A percentile compares a stretch with the other conserved stretches of the same genome.
phyloP scores from a whole-genome alignment of 2,329 filamentous ascomycete species.

The Colletotrichum eremochloae region DNA sequence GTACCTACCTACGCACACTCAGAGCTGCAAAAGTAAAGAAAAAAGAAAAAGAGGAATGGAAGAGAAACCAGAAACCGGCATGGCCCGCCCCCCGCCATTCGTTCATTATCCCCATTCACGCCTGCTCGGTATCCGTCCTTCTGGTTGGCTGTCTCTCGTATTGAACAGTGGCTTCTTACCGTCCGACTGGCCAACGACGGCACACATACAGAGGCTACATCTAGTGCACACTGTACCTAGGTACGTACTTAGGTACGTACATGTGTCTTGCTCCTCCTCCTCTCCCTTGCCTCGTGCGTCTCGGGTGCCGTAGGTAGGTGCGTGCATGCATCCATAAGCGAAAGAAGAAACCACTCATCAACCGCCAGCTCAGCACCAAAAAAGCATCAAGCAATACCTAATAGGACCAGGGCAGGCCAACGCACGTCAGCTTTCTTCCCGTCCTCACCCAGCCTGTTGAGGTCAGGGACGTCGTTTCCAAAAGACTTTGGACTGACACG shows the following conservation, averaged over 20 bases:
- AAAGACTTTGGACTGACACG: slow-evolving; percentile 3
- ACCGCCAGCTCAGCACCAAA: slow-evolving; percentile 36
- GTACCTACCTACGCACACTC: background rate
- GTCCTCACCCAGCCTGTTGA: background rate
- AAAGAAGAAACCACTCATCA: slow-evolving; percentile 17
- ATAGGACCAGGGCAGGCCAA: slow-evolving; percentile 2
- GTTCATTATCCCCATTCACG: background rate
- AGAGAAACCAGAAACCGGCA: background rate
- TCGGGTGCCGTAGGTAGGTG: background rate
- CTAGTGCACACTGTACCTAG: too few relatives aligned
- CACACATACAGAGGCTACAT: background rate
- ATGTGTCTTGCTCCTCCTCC: slow-evolving; percentile 5
- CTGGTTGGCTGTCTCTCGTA: slow-evolving; percentile 2
- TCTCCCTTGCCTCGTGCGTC: slow-evolving; percentile 28
- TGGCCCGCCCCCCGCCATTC: slow-evolving; percentile 30
- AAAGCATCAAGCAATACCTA: slow-evolving; percentile 13
- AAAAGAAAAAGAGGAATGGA: slow-evolving; percentile 1
- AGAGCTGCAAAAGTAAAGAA: background rate
- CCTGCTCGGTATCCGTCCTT: background rate
- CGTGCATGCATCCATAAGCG: slow-evolving; percentile 19
- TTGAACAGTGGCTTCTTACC: slow-evolving; percentile 28
- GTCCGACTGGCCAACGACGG: slow-evolving; percentile 25
- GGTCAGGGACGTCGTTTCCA: background rate
- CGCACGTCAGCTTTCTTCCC: slow-evolving; percentile 35
- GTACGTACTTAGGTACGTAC: slow-evolving; percentile 5